Percentiles rank a stretch among this genome's conserved stretches.
phyloP scores from a whole-genome alignment of 345 rosid genomes.

The Brassica napus region Da-Ae NC_063452.1:59772501-59773000 shows the following conservation, averaged over 20 bases:
- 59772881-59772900: not conserved
- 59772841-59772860: not conserved
- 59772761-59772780: not conserved
- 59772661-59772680: slow-evolving; percentile 77
- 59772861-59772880: slow-evolving; percentile 6
- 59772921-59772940: not conserved
- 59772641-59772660: slow-evolving; percentile 98
- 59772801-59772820: not conserved
- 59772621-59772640: slow-evolving; percentile 95
- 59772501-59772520: slow-evolving; percentile 25
- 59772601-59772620: slow-evolving; percentile 94
- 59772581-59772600: slow-evolving; percentile 72
- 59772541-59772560: not conserved
- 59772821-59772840: not conserved
- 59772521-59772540: not conserved
- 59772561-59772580: not conserved
- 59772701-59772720: not conserved
- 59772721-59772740: not conserved
- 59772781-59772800: not conserved
- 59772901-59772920: slow-evolving; percentile 2
- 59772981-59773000: not conserved
- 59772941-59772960: not conserved
- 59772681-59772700: slow-evolving; percentile 5
- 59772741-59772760: not conserved
- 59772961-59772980: not conserved